Percentiles rank a stretch among this genome's conserved stretches.
phyloP scores from a whole-genome alignment of 225 moss, liverwort and hornwort species.

The Thuidium tamariscinum region DNA sequence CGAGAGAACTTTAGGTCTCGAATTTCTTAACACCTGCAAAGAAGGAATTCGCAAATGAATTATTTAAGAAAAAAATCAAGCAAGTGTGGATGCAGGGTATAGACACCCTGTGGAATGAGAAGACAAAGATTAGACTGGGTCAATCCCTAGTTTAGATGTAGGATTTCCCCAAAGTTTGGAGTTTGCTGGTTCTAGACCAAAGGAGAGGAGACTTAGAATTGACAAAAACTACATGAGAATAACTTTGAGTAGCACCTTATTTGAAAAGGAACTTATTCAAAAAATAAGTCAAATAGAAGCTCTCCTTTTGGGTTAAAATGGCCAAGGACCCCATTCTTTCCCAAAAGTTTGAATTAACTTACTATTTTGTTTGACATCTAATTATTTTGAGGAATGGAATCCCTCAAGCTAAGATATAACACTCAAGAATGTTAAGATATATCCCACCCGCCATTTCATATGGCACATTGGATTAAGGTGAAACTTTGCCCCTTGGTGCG shows the following conservation, averaged over 20 bases:
- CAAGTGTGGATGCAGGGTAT: not conserved
- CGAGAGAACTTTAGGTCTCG: constrained; percentile 7
- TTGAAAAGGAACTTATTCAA: not conserved
- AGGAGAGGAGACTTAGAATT: not conserved
- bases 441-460: not conserved
- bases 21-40: constrained; percentile 17
- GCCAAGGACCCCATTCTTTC: not conserved
- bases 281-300: not conserved
- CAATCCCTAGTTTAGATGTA: not conserved
- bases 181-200: not conserved
- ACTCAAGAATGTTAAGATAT: not conserved
- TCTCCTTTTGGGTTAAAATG: not conserved
- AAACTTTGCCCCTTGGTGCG: not conserved
- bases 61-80: not conserved
- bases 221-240: not conserved
- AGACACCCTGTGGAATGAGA: too few relatives aligned
- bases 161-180: not conserved
- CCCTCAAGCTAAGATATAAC: not conserved
- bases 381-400: not conserved
- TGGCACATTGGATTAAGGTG: not conserved
- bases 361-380: not conserved
- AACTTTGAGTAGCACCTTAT: not conserved
- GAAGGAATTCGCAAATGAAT: not conserved
- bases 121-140: not conserved
- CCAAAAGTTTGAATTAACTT: not conserved